Conservation (phyloP, 352 stramenopile species). For the Phytophthora colocasiae region DNA sequence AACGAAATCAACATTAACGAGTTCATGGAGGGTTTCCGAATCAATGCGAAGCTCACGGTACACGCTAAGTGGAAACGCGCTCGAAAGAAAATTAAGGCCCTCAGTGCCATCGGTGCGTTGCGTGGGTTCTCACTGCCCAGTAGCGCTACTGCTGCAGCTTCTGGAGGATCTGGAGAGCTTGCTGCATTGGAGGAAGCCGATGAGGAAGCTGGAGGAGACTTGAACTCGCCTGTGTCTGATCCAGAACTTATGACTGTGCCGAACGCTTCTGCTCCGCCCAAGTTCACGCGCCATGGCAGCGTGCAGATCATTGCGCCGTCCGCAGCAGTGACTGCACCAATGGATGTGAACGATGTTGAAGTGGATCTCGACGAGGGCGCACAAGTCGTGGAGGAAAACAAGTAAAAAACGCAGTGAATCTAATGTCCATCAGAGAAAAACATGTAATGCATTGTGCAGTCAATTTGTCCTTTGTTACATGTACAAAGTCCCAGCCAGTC, state of each 20-base stretch:
- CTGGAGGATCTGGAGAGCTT: constrained; percentile 20
- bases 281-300: constrained; percentile 71
- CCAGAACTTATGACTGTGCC: constrained; percentile 43
- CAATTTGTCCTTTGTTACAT: not conserved
- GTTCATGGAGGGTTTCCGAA: constrained; percentile 90
- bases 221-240: constrained; percentile 34
- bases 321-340: constrained; percentile 30
- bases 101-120: constrained; percentile 80
- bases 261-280: constrained; percentile 40
- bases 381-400: constrained; percentile 33
- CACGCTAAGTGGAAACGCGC: constrained; percentile 89
- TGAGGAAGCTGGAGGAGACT: constrained; percentile 7
- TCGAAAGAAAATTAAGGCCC: constrained; percentile 86
- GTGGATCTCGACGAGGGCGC: constrained; percentile 37
- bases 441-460: constrained; percentile 21
- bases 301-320: constrained; percentile 64
- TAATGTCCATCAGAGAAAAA: constrained; percentile 12
- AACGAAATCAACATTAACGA: constrained; percentile 92
- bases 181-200: constrained; percentile 21
- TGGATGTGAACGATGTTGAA: constrained; percentile 43
- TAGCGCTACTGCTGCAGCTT: constrained; percentile 34
- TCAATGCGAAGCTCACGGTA: constrained; percentile 87
- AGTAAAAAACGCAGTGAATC: constrained; percentile 15
- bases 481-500: no score
- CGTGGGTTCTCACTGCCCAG: constrained; percentile 42